A percentile compares a stretch with the other conserved stretches of the same genome.
These are phyloP conservation scores for Teunomyces cretensis DNA, from an alignment of 805 yeast species.

Conservation along the genomic window DNA sequence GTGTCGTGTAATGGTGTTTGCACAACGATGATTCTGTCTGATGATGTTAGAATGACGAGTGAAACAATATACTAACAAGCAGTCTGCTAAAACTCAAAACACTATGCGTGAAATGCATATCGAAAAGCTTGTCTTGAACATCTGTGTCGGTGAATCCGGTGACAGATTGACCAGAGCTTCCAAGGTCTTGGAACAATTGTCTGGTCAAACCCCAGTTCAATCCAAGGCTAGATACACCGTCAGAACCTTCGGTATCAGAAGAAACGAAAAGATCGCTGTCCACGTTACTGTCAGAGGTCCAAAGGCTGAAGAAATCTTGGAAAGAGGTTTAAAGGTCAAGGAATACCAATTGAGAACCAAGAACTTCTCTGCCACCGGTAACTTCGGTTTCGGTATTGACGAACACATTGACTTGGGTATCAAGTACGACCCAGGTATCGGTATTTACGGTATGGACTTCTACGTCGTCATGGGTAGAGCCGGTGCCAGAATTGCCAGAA, in stretches of 20 bases:
- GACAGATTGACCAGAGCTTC: slow-evolving; percentile 99
- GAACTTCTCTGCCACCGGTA: slow-evolving; percentile 99
- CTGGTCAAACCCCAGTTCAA: slow-evolving; percentile 99
- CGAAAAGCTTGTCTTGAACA: slow-evolving; percentile 99
- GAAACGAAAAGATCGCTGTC: slow-evolving; percentile 99
- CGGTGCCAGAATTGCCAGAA: slow-evolving; percentile 98
- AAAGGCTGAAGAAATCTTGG: slow-evolving; percentile 96
- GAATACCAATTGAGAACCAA: slow-evolving; percentile 93
- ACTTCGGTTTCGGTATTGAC: slow-evolving; percentile 99
- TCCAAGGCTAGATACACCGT: slow-evolving; percentile 99
- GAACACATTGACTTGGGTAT: slow-evolving; percentile 99
- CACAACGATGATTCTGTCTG: background rate
- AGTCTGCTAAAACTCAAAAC: slow-evolving; percentile 63
- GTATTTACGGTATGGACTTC: slow-evolving; percentile 99
- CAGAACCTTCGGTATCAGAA: slow-evolving; percentile 99
- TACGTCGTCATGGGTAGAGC: slow-evolving; percentile 99
- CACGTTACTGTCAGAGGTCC: slow-evolving; percentile 99
- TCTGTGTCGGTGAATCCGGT: slow-evolving; percentile 99
- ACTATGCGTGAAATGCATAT: slow-evolving; percentile 98
- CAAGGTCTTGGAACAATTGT: slow-evolving; percentile 98
- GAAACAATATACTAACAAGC: slow-evolving; percentile 6
- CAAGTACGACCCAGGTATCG: slow-evolving; percentile 99
- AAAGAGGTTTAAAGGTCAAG: slow-evolving; percentile 99
- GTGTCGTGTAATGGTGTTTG: background rate
- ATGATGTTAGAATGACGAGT: no score